Evolutionary conservation across 176 grass and related monocot species (phyloP), one percentile per base, ranked within the genome.

Genomic region (Panicum miliaceum): DNA sequence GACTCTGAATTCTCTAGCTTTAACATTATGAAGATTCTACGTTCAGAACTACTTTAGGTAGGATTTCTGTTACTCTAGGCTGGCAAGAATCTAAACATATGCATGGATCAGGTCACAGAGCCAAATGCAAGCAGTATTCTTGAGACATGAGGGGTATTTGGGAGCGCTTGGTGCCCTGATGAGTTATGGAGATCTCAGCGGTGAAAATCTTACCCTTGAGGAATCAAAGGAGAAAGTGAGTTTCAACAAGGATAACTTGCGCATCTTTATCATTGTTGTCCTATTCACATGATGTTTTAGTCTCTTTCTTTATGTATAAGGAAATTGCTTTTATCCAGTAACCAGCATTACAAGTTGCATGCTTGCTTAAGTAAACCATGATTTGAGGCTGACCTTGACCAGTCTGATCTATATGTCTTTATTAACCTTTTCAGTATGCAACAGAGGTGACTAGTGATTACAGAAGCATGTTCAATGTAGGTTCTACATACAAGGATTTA

Each of bases 71-170:
- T 75, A 32, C 34, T 87, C n/a, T 76, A 67, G 50, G 35, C 52
- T 67, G 51, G 19, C 51, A 77, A 86, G 43, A 71, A 77, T 57
- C 42, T 80, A 81, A 81, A 43, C 8, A 80, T 91, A 66, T 75
- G 37, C 42, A 65, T 90, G 5, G 15, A 81, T 88, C 82, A 98
- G 96, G 96, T 98, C 96, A 18, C 92, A 92, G 80, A 89, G 91
- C 61, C 93, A 98, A 89, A 98, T 98, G 96, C 89, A 98, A 90
- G 91, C 96, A 46, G 74, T 92, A 73, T 98, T 98, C 57, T 92
- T 98, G 85, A 89, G 73, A 37, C 96, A 98, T 85, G 96, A 98
- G 75, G 96, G 96, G 32, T 95, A 93, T 83, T 87, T 98, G 91
- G 96, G 96, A 83, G 93, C 93, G 42, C 85, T 98, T 76, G 96